Percentiles rank a stretch among this genome's conserved stretches.
Evolutionary conservation across 1,139 yeast genomes (phyloP).

Genomic region (Blastobotrys capitulatus): DNA sequence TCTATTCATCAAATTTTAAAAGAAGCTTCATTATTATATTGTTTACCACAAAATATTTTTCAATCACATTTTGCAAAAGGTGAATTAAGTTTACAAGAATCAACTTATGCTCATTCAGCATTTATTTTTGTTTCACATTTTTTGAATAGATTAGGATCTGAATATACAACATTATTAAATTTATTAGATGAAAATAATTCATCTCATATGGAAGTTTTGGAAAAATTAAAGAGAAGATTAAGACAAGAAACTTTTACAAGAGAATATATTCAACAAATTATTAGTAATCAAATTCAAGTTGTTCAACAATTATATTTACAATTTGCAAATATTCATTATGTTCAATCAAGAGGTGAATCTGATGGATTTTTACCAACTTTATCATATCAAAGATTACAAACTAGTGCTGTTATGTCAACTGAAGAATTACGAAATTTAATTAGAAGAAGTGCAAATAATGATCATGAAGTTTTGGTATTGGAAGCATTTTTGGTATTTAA

Average conservation of each 20-base stretch:
- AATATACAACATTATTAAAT: conserved; percentile 64
- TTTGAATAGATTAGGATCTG: conserved; percentile 89
- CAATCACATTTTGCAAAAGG: conserved; percentile 68
- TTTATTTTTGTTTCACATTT: conserved; percentile 91
- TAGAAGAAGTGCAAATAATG: conserved; percentile 64
- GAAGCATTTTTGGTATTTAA: conserved; percentile 81
- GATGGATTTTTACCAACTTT: conserved; percentile 65
- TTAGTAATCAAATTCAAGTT: conserved; percentile 63
- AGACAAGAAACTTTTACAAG: conserved; percentile 93
- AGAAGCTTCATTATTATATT: conserved; percentile 88
- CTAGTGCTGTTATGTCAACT: conserved; percentile 69
- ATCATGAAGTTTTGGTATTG: conserved; percentile 77
- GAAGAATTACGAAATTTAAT: conserved; percentile 68
- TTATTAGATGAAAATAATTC: conserved; percentile 58
- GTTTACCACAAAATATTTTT: conserved; percentile 85
- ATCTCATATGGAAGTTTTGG: conserved; percentile 65
- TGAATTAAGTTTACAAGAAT: conserved; percentile 85
- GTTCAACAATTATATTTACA: conserved; percentile 82
- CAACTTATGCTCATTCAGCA: conserved; percentile 91
- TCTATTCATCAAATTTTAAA: conserved; percentile 87
- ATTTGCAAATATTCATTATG: conserved; percentile 88
- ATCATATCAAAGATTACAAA: conserved; percentile 82
- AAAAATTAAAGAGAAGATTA: conserved; percentile 78
- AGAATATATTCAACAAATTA: conserved; percentile 72
- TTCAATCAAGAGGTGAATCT: conserved; percentile 48